Evolutionary conservation across 2,329 filamentous ascomycete genomes (phyloP).

Genomic region (Chaetomiaceae sp.): DNA sequence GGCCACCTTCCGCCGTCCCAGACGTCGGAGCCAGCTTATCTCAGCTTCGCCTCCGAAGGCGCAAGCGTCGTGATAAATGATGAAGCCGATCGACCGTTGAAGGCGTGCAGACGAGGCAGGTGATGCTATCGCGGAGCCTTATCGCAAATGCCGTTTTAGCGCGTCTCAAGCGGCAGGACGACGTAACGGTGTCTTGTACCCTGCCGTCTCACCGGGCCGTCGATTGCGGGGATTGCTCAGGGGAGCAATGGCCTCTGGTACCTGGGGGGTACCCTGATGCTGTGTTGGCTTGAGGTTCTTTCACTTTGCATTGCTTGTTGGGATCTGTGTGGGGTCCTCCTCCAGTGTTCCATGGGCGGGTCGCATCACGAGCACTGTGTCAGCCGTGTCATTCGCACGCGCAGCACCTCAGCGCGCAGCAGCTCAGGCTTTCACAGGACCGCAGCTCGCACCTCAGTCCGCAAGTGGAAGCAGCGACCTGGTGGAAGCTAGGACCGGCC

Average conservation of each 20-base stretch:
- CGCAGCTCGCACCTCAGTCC: no score
- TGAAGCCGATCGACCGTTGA: neutral
- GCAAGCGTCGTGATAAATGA: neutral
- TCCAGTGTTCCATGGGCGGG: neutral
- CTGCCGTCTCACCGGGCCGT: constrained; percentile 11
- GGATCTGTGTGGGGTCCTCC: neutral
- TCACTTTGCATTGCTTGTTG: no score
- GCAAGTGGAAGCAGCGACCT: no score
- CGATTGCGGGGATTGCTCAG: neutral
- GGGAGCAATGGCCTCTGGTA: neutral
- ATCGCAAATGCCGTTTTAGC: constrained; percentile 22
- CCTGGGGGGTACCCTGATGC: no score
- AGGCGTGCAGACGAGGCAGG: neutral
- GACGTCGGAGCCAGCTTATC: neutral
- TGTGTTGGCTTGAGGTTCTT: no score
- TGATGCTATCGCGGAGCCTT: constrained; percentile 20
- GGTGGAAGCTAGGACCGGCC: no score
- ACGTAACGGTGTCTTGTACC: constrained; percentile 9
- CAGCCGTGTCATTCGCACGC: constrained; percentile 15
- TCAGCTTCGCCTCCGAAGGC: neutral
- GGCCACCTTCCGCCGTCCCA: neutral
- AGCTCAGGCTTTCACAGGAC: constrained; percentile 6
- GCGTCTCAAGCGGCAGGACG: constrained; percentile 11
- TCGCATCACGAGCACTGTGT: constrained; percentile 21
- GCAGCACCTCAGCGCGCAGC: constrained; percentile 10